Conservation (phyloP, 1,284 basidiomycete genomes). For the Retiboletus flavoniger region DNA sequence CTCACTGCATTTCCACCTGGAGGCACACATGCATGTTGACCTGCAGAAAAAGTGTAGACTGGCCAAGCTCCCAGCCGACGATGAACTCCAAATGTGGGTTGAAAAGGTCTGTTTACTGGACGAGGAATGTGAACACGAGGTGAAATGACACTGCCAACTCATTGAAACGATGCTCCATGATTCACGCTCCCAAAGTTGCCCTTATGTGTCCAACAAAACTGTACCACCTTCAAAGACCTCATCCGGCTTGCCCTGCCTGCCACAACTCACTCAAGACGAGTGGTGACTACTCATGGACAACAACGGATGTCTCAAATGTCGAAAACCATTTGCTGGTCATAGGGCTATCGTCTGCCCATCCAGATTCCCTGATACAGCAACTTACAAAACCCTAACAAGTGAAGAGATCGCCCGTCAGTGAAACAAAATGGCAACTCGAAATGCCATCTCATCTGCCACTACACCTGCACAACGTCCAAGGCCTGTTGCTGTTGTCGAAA, state of each 20-base stretch:
- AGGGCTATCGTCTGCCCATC: not conserved
- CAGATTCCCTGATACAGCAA: conserved; percentile 10
- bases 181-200: not conserved
- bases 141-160: not conserved
- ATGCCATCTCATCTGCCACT: no score
- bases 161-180: not conserved
- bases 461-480: not conserved
- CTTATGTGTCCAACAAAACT: not conserved
- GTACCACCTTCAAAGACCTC: not conserved
- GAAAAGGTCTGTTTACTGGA: not conserved
- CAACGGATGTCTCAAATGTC: conserved; percentile 19
- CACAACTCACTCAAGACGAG: conserved; percentile 4
- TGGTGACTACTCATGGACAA: not conserved
- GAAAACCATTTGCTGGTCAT: conserved; percentile 10
- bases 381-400: not conserved
- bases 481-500: no score
- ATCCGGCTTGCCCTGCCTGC: not conserved
- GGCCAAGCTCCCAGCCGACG: not conserved
- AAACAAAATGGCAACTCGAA: no score
- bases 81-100: conserved; percentile 2
- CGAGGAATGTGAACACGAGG: not conserved
- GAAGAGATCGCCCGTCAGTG: not conserved
- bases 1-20: conserved; percentile 3
- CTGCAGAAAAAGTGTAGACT: not conserved
- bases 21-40: conserved; percentile 1